Base-by-base conservation (phyloP, 75 land plant genomes). In the Sequoiadendron giganteum region DNA sequence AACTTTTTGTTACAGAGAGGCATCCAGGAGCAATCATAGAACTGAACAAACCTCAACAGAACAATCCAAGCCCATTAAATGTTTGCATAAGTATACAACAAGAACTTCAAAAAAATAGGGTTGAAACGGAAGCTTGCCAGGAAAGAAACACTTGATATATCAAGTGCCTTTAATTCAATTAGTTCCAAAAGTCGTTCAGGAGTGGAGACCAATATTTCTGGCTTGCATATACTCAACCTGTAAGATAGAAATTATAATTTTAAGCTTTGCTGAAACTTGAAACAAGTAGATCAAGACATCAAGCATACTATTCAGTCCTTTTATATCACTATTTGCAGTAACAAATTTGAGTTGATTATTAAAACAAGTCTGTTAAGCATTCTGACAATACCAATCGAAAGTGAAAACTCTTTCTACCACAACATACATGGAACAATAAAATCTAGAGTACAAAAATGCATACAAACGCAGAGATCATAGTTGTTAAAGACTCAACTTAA, bases 181-280 rank as follows among this genome's bases (percentile, higher is more conserved):
- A 98, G 93, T 89, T 95, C 92, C 89, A 91, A 87, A 87, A 98
- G 98, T 42, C 98, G 91, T 72, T 93, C 97, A 83, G 98, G 97
- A 2, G 97, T 97, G 16, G 98, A 91, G 34, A 98, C 90, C 68
- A 98, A 80, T 68, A 98, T 91, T 80, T 98, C 97, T 82, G 98
- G 95, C 73, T 90, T 91, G 91, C 94, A 93, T 76, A 52, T 45
- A 87, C 85, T 47, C 56, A 87, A 34, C 88, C 88, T 87, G 87
- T 5, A 84, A 87, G 40, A 43, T 4, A 83, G 34, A 32, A 83
- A 3, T 5, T 34, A 14, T 58, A 76, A 28, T 14, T 13, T 36
- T 45, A 9, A 81, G 48, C 48, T 81, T 78, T 42, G 21, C 45
- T 45, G 49, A 45, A 81, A 38, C 30, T 45, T 45, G 32, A 45